Evolutionary conservation across 352 stramenopile genomes (phyloP).

Genomic region (Hyaloperonospora arabidopsidis): DNA sequence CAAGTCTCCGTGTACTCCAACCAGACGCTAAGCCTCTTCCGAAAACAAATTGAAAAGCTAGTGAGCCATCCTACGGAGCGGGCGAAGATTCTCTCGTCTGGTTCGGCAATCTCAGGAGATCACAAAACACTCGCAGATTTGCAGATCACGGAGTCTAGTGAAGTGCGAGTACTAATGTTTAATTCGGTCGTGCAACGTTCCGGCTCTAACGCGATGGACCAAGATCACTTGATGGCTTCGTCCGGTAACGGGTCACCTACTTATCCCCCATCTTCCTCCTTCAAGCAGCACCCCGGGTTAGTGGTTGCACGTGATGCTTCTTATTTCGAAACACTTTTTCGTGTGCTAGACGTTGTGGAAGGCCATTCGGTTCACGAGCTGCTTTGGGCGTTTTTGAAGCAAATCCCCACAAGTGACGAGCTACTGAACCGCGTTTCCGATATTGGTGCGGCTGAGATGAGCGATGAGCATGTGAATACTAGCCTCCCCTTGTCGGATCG

Average conservation of each 20-base stretch:
- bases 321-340: slow-evolving; percentile 84
- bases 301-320: slow-evolving; percentile 56
- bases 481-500: slow-evolving; percentile 18
- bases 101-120: slow-evolving; percentile 62
- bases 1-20: slow-evolving; percentile 66
- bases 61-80: slow-evolving; percentile 68
- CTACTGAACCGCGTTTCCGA: slow-evolving; percentile 55
- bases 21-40: slow-evolving; percentile 60
- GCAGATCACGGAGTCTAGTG: slow-evolving; percentile 63
- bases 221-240: slow-evolving; percentile 33
- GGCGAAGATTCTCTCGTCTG: slow-evolving; percentile 70
- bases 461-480: slow-evolving; percentile 42
- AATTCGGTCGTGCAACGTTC: slow-evolving; percentile 64
- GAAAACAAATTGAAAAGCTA: slow-evolving; percentile 66
- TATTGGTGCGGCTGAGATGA: slow-evolving; percentile 32
- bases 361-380: slow-evolving; percentile 56
- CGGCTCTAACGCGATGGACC: slow-evolving; percentile 26
- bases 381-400: slow-evolving; percentile 75
- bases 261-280: slow-evolving; percentile 10
- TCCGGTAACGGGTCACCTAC: slow-evolving; percentile 15
- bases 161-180: slow-evolving; percentile 76
- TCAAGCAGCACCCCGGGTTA: slow-evolving; percentile 45
- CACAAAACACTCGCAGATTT: slow-evolving; percentile 78
- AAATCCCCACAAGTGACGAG: slow-evolving; percentile 69
- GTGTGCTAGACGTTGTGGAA: slow-evolving; percentile 60